These are phyloP conservation scores for Camellia oleifera DNA, from an alignment of 179 eudicot genomes.

Conservation along the genomic window DNA sequence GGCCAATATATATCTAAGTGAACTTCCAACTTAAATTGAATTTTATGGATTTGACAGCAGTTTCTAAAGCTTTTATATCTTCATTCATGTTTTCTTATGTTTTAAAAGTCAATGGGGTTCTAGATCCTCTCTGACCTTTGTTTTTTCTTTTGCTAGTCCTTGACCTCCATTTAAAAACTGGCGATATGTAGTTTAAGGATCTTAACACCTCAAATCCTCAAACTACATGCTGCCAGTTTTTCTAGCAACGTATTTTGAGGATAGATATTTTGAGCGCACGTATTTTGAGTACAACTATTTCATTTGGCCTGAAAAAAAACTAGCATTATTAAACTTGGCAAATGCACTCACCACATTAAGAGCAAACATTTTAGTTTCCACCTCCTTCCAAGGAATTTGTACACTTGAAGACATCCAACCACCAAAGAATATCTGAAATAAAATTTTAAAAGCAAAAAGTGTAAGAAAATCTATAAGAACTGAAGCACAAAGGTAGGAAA, in stretches of 20 bases:
- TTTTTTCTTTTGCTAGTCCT: too few relatives aligned
- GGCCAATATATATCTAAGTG: neutral
- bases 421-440: slow-evolving; percentile 65
- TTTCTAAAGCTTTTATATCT: slow-evolving; percentile 10
- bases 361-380: slow-evolving; percentile 83
- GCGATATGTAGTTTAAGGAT: too few relatives aligned
- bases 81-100: neutral
- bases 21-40: neutral
- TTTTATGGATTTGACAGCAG: neutral
- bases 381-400: slow-evolving; percentile 84
- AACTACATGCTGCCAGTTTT: neutral
- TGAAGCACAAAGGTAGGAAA: neutral
- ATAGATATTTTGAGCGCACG: neutral
- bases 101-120: neutral
- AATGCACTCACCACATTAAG: slow-evolving; percentile 78
- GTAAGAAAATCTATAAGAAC: slow-evolving; percentile 3
- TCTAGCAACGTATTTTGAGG: neutral
- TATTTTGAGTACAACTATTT: neutral
- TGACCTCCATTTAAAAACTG: too few relatives aligned
- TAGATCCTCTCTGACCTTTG: too few relatives aligned
- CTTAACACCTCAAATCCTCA: neutral
- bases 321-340: neutral
- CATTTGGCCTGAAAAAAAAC: neutral
- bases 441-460: slow-evolving; percentile 16
- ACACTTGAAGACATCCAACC: slow-evolving; percentile 53